Conservation (phyloP, 2,329 filamentous ascomycete species). For the Neoarthrinium moseri region DNA sequence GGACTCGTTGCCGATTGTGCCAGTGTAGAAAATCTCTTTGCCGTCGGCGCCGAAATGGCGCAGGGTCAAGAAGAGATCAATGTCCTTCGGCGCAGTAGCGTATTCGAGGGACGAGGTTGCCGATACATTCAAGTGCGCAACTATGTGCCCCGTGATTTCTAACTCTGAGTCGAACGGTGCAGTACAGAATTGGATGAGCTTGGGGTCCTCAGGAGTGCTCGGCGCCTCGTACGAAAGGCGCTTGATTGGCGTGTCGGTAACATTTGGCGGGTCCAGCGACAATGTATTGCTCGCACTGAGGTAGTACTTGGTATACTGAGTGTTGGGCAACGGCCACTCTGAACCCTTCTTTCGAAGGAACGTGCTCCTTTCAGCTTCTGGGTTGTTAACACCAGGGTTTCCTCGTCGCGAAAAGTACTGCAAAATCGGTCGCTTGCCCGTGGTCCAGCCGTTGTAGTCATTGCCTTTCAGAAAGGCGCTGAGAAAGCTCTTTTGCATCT, state of each 20-base stretch:
- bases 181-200: constrained; percentile 32
- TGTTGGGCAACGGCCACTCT: constrained; percentile 67
- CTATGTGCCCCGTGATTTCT: constrained; percentile 68
- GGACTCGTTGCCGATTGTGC: constrained; percentile 61
- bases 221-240: too few species aligned
- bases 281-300: constrained; percentile 54
- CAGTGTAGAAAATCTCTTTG: constrained; percentile 62
- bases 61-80: constrained; percentile 63
- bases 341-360: constrained; percentile 56
- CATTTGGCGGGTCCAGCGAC: too few species aligned
- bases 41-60: constrained; percentile 54
- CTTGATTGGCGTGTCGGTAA: too few species aligned
- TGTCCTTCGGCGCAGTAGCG: constrained; percentile 42
- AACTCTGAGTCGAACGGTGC: background rate
- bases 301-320: constrained; percentile 61
- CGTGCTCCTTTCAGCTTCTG: constrained; percentile 50
- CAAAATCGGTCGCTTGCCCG: constrained; percentile 59
- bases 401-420: constrained; percentile 62
- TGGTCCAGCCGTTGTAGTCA: constrained; percentile 58
- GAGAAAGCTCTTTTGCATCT: constrained; percentile 65
- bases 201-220: too few species aligned
- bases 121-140: constrained; percentile 64
- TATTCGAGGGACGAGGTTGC: constrained; percentile 54
- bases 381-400: constrained; percentile 64
- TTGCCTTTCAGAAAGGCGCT: constrained; percentile 70